Base-by-base conservation (phyloP, 192 early-diverging fungal genomes). In the Umbelopsis isabellina region DNA sequence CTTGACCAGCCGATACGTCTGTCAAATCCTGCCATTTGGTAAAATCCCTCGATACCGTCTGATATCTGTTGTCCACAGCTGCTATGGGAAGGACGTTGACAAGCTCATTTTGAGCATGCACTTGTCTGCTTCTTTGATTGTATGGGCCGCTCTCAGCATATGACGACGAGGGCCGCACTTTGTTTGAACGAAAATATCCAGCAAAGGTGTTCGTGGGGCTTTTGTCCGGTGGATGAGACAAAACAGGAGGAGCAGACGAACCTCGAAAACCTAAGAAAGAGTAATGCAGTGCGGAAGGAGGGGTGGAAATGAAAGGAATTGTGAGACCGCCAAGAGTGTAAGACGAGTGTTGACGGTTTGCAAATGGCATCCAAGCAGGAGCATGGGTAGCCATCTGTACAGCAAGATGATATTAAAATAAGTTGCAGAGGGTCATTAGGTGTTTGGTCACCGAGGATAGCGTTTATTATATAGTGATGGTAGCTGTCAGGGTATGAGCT, bases 151-250 rank as follows among this genome's bases (percentile, higher is more conserved):
- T 35, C 33, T 61, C 55, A n/a, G 55, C 55, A 35, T 27, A 61
- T 3, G 55, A 61, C 55, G 55, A 61, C 16, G 55, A 25, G 3
- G 55, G 55, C 33, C 55, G 55, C 16, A 61, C 55, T n/a, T 61
- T 61, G 30, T 25, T 16, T 13, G 55, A 61, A 35, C 55, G 11
- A 35, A 61, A 61, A 18, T 61, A 61, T 20, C 20, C 48, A 1
- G 15, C 25, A 61, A 61, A 27, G 55, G 55, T 61, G 12, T 33
- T 58, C 15, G 12, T 23, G 33, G 53, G 2, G 16, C 16, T 35
- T 33, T 30, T 25, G 16, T 61, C 30, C 12, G 25, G 9, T 1
- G 25, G 30, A 8, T 30, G 55, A 13, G 21, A 61, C 55, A 61
- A 25, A 15, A 61, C 55, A 16, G 55, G 15, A 35, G 55, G 55